phyloP scores from a whole-genome alignment of 805 yeast genomes.

The Candida ovalis region DNA sequence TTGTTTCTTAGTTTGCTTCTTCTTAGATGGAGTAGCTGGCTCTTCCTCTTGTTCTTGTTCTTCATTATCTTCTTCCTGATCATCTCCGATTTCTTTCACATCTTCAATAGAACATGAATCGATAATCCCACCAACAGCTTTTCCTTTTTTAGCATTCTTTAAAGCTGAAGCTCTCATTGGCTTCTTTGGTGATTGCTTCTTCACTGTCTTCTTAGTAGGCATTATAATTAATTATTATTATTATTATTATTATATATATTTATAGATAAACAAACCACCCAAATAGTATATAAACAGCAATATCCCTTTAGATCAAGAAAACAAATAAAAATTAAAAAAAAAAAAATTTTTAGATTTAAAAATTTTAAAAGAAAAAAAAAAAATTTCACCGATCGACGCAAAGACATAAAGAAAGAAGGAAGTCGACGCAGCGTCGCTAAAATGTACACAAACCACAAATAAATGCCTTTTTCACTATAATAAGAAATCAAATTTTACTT shows the following conservation, averaged over 20 bases:
- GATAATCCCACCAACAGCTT: slow-evolving; percentile 11
- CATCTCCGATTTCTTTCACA: background rate
- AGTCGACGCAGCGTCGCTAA: background rate
- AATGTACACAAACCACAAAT: no score
- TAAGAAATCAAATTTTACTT: no score
- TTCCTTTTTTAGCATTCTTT: slow-evolving; percentile 17
- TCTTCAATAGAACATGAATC: slow-evolving; percentile 1
- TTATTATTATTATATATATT: background rate
- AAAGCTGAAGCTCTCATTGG: slow-evolving; percentile 11
- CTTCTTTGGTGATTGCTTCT: slow-evolving; percentile 9
- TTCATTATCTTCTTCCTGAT: background rate
- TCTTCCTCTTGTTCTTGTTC: slow-evolving; percentile 6
- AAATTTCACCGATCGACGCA: background rate
- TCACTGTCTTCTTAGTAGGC: slow-evolving; percentile 21
- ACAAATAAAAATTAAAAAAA: background rate
- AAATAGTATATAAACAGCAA: background rate
- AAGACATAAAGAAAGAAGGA: background rate
- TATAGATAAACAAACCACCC: background rate
- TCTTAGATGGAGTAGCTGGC: slow-evolving; percentile 1
- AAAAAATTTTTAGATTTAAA: background rate
- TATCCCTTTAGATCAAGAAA: background rate
- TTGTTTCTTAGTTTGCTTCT: background rate
- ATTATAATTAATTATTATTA: slow-evolving; percentile 2
- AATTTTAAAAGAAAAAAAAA: background rate
- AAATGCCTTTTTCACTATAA: no score